phyloP scores from a whole-genome alignment of 768 basidiomycete species.

The Infundibulicybe gibba region DNA sequence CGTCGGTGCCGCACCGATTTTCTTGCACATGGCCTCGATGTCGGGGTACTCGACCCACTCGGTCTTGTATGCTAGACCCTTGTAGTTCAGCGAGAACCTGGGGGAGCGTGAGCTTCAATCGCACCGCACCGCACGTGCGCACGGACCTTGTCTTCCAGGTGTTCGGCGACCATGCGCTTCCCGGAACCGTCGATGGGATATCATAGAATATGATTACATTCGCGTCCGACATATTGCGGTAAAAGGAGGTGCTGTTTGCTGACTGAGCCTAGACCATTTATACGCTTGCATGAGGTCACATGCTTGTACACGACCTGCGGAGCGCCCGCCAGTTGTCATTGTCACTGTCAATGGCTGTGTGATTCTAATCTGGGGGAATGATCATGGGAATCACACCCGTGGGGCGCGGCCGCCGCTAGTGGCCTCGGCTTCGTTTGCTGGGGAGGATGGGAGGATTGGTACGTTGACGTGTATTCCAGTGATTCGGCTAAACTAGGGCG shows the following conservation, averaged over 20 bases:
- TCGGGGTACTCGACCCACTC: constrained; percentile 51
- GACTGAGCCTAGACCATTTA: neutral
- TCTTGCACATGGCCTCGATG: constrained; percentile 27
- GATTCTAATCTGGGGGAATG: too few relatives aligned
- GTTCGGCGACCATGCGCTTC: constrained; percentile 6
- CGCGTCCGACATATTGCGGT: neutral
- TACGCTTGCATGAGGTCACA: neutral
- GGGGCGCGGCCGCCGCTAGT: too few relatives aligned
- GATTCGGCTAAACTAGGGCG: too few relatives aligned
- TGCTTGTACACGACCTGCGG: neutral
- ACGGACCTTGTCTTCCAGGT: constrained; percentile 10
- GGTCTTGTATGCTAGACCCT: constrained; percentile 35
- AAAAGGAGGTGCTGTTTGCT: too few relatives aligned
- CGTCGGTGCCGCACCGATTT: constrained; percentile 27
- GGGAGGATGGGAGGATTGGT: too few relatives aligned
- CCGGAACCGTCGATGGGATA: constrained; percentile 4
- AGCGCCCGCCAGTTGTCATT: too few relatives aligned
- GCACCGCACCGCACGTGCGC: neutral
- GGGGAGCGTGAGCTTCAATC: neutral
- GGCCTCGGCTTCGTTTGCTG: too few relatives aligned
- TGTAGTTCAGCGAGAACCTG: constrained; percentile 29
- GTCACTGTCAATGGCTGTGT: too few relatives aligned
- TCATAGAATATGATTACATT: constrained; percentile 12
- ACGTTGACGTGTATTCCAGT: too few relatives aligned
- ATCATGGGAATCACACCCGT: too few relatives aligned